Conservation (phyloP, 768 basidiomycete species). For the Pholiota molesta region DNA sequence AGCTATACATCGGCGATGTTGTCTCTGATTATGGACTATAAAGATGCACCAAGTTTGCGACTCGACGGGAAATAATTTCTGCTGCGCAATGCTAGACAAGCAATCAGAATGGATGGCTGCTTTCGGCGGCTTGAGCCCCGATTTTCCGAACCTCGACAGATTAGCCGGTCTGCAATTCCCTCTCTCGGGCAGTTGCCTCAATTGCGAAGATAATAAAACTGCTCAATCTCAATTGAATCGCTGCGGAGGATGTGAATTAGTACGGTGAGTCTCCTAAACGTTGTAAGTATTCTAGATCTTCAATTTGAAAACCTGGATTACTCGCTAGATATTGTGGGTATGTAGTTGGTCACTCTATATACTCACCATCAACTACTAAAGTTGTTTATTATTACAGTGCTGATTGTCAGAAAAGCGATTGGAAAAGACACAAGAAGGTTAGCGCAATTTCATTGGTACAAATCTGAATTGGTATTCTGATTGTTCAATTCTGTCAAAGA, state of each 20-base stretch:
- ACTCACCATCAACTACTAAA: background rate
- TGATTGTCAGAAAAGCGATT: background rate
- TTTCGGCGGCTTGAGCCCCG: no score
- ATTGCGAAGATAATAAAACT: background rate
- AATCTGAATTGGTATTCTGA: background rate
- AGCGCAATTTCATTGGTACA: background rate
- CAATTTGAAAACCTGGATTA: no score
- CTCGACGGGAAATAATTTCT: background rate
- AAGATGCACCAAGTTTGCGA: no score
- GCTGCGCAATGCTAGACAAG: background rate
- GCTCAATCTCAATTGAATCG: background rate
- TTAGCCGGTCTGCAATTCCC: no score
- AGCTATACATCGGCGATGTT: no score
- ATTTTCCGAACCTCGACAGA: no score
- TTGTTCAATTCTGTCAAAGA: background rate
- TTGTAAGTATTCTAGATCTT: no score
- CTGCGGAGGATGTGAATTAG: conserved; percentile 8
- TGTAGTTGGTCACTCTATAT: background rate
- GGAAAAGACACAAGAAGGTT: background rate
- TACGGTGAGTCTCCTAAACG: background rate
- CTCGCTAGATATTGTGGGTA: background rate
- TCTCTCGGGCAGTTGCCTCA: background rate
- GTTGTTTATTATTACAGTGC: background rate
- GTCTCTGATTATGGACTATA: no score
- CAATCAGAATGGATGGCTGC: no score